phyloP scores from a whole-genome alignment of 2,329 filamentous ascomycete species.

The Trichoderma sp. region DNA sequence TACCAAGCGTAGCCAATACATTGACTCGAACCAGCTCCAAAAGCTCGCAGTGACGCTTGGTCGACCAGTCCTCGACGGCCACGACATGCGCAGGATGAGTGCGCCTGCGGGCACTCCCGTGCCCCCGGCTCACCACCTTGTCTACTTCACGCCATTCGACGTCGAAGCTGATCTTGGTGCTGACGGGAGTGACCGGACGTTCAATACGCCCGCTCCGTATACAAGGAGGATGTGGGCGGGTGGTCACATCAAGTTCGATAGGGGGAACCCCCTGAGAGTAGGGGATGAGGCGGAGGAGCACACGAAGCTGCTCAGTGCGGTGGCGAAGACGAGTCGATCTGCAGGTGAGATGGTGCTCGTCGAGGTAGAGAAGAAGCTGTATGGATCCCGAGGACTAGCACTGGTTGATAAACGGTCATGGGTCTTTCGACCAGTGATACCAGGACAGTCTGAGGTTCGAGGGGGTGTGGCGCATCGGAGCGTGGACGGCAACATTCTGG shows the following conservation, averaged over 20 bases:
- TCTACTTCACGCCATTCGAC: constrained; percentile 63
- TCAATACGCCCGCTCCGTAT: constrained; percentile 62
- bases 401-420: constrained; percentile 59
- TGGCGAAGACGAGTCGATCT: constrained; percentile 56
- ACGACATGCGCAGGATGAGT: constrained; percentile 41
- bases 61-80: constrained; percentile 47
- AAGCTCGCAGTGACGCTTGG: constrained; percentile 62
- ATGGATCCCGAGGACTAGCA: constrained; percentile 53
- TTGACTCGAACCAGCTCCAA: constrained; percentile 66
- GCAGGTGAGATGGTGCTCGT: constrained; percentile 67
- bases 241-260: constrained; percentile 51
- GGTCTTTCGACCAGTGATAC: constrained; percentile 48
- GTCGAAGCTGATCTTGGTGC: constrained; percentile 56
- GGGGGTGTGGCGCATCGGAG: background rate
- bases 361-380: constrained; percentile 63
- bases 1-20: constrained; percentile 46
- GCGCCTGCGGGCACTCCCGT: constrained; percentile 49
- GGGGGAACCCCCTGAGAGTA: constrained; percentile 46
- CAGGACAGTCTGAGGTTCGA: constrained; percentile 10
- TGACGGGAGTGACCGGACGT: constrained; percentile 63
- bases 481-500: constrained; percentile 28
- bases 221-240: constrained; percentile 70
- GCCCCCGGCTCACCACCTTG: constrained; percentile 63
- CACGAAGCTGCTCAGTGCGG: constrained; percentile 57
- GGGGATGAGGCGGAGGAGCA: constrained; percentile 60